Conservation (phyloP, 441 rosid genomes). For the Brassica balearica region DNA sequence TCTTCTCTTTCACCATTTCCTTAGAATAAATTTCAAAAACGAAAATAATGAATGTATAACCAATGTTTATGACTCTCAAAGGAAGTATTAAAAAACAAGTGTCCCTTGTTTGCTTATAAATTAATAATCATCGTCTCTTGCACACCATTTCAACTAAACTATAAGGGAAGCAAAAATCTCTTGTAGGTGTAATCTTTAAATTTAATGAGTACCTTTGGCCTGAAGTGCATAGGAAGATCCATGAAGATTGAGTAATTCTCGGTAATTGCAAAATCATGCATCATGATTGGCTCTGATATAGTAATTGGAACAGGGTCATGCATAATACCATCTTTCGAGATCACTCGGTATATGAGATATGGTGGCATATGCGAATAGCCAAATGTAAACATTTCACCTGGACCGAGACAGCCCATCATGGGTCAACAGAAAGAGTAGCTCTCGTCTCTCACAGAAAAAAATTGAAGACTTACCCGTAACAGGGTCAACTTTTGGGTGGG, state of each 20-base stretch:
- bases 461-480: not conserved
- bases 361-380: slow-evolving; percentile 1
- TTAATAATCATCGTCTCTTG: not conserved
- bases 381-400: not conserved
- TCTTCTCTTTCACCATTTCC: slow-evolving; percentile 95
- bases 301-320: not conserved
- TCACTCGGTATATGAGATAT: not conserved
- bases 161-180: not conserved
- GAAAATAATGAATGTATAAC: not conserved
- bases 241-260: not conserved
- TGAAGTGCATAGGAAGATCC: not conserved
- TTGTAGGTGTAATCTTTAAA: not conserved
- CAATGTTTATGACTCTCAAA: not conserved
- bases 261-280: slow-evolving; percentile 1
- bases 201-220: not conserved
- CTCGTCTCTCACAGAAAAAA: not conserved
- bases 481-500: too few relatives aligned
- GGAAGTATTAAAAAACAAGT: not conserved
- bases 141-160: not conserved
- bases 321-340: not conserved
- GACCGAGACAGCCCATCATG: not conserved
- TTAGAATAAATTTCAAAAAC: slow-evolving; percentile 23
- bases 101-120: not conserved
- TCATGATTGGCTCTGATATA: not conserved
- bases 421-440: not conserved